These are phyloP conservation scores for Mycosphaerella sp. DNA, from an alignment of 2,329 filamentous ascomycete genomes.

Conservation along the genomic window DNA sequence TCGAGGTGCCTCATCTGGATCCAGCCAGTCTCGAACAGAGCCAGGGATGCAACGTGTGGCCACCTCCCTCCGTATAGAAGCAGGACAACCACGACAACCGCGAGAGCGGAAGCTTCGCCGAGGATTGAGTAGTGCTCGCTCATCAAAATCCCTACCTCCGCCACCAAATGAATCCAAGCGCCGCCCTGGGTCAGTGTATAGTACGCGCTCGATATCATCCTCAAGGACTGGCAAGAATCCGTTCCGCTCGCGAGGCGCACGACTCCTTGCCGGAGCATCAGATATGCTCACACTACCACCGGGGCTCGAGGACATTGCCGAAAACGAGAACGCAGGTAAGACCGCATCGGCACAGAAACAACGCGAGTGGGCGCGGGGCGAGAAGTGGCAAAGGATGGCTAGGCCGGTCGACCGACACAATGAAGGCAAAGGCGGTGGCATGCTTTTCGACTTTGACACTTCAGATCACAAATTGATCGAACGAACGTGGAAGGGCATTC, in stretches of 20 bases:
- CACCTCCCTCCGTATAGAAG: constrained; percentile 52
- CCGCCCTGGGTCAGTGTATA: constrained; percentile 37
- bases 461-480: constrained; percentile 73
- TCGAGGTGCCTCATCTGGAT: constrained; percentile 33
- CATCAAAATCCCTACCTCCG: constrained; percentile 33
- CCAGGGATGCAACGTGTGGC: constrained; percentile 51
- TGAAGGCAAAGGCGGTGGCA: constrained; percentile 48
- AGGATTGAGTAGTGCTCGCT: constrained; percentile 46
- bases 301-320: constrained; percentile 43
- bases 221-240: constrained; percentile 32
- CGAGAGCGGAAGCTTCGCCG: constrained; percentile 46
- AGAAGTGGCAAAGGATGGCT: constrained; percentile 65
- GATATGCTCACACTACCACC: constrained; percentile 60
- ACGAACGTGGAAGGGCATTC: constrained; percentile 96
- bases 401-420: constrained; percentile 34
- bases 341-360: constrained; percentile 47
- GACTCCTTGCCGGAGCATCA: constrained; percentile 53
- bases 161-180: constrained; percentile 25
- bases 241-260: constrained; percentile 49
- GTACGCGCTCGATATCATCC: constrained; percentile 35
- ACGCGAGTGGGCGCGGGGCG: constrained; percentile 57
- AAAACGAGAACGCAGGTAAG: constrained; percentile 44
- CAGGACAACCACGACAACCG: constrained; percentile 48
- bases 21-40: constrained; percentile 6
- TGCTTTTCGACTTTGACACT: constrained; percentile 72